Evolutionary conservation across 805 yeast species (phyloP).

Genomic region (Clavispora carvajalis): DNA sequence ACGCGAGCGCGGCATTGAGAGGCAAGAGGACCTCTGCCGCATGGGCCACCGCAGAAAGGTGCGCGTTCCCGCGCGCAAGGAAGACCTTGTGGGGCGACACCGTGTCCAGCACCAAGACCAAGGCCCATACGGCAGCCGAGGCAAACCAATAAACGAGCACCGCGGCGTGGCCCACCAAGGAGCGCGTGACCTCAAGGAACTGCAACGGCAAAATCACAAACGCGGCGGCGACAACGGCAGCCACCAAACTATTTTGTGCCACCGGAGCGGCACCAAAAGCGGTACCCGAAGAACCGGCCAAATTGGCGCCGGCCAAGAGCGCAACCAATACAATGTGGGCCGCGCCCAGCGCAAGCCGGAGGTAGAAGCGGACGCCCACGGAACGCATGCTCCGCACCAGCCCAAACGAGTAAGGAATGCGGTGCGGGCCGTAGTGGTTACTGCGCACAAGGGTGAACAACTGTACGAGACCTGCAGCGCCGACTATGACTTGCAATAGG

Average conservation of each 20-base stretch:
- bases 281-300: no score
- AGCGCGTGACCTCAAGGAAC: slow-evolving; percentile 18
- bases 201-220: slow-evolving; percentile 19
- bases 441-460: slow-evolving; percentile 9
- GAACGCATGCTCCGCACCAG: slow-evolving; percentile 13
- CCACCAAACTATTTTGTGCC: slow-evolving; percentile 4
- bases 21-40: slow-evolving; percentile 12
- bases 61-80: slow-evolving; percentile 5
- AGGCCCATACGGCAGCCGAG: slow-evolving; percentile 6
- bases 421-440: slow-evolving; percentile 18
- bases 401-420: slow-evolving; percentile 22
- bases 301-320: background rate
- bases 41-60: slow-evolving; percentile 8
- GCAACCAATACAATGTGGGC: background rate
- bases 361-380: slow-evolving; percentile 11
- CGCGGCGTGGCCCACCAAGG: slow-evolving; percentile 19
- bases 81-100: slow-evolving; percentile 16
- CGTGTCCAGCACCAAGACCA: slow-evolving; percentile 16
- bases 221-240: slow-evolving; percentile 7
- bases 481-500: slow-evolving; percentile 10
- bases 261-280: background rate
- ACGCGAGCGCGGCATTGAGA: slow-evolving; percentile 9
- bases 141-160: slow-evolving; percentile 21
- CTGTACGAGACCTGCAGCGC: slow-evolving; percentile 13
- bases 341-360: slow-evolving; percentile 2